Percentiles rank a stretch among this genome's conserved stretches.
Conservation (phyloP, 352 stramenopile species). For the Phytophthora pluvialis region DNA sequence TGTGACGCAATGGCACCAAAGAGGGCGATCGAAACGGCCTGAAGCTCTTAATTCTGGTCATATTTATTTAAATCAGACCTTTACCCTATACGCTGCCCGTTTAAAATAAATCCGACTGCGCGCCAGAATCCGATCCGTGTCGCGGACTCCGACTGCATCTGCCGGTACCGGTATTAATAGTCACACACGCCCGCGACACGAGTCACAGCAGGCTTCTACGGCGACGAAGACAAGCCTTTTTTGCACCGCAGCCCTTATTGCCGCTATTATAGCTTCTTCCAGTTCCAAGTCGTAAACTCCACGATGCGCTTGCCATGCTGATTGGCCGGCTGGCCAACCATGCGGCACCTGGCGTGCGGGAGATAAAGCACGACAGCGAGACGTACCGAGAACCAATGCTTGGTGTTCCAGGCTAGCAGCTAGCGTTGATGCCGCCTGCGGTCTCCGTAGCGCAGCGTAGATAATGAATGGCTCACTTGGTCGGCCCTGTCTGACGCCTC, state of each 20-base stretch:
- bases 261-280: slow-evolving; percentile 1
- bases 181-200: not conserved
- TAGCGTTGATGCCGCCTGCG: not conserved
- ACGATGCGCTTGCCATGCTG: slow-evolving; percentile 10
- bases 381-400: slow-evolving; percentile 14
- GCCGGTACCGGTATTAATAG: not conserved
- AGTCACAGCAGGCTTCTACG: slow-evolving; percentile 9
- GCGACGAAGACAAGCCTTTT: slow-evolving; percentile 11
- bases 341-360: slow-evolving; percentile 17
- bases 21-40: too few species aligned
- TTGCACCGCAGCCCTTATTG: slow-evolving; percentile 14
- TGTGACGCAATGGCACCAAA: too few species aligned
- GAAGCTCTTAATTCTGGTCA: too few species aligned
- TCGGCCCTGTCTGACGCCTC: not conserved
- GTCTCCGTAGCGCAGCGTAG: not conserved
- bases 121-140: slow-evolving; percentile 17
- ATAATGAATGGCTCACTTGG: slow-evolving; percentile 12
- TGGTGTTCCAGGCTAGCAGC: slow-evolving; percentile 3
- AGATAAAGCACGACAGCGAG: slow-evolving; percentile 17
- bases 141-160: slow-evolving; percentile 14
- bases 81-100: too few species aligned
- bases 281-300: not conserved
- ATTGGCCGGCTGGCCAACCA: slow-evolving; percentile 22
- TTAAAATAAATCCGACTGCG: too few species aligned
- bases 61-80: too few species aligned